These are phyloP conservation scores for Pleurotus sapidus DNA, from an alignment of 768 basidiomycete genomes.

Conservation along the genomic window DNA sequence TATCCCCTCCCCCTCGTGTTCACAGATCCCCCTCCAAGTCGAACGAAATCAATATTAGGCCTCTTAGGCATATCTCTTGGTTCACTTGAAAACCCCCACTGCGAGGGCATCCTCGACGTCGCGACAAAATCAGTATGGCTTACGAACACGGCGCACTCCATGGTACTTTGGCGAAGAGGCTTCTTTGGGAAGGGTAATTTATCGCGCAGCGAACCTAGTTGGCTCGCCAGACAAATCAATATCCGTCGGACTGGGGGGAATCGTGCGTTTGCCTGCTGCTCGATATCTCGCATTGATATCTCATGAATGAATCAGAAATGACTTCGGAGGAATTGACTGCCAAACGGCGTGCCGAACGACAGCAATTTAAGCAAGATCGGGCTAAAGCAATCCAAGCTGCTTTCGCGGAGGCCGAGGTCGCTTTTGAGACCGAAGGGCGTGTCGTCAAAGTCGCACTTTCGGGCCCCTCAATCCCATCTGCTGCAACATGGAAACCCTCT, in stretches of 20 bases:
- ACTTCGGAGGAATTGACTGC: slow-evolving; percentile 93
- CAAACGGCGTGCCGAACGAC: slow-evolving; percentile 81
- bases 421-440: slow-evolving; percentile 69
- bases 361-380: slow-evolving; percentile 91
- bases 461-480: slow-evolving; percentile 68
- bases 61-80: slow-evolving; percentile 57
- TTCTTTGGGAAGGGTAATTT: slow-evolving; percentile 98
- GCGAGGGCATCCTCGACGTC: slow-evolving; percentile 74
- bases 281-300: no score
- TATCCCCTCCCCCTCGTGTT: slow-evolving; percentile 67
- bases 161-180: slow-evolving; percentile 80
- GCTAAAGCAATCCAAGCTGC: slow-evolving; percentile 84
- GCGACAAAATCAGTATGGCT: slow-evolving; percentile 90
- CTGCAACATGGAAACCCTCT: slow-evolving; percentile 73
- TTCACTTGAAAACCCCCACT: slow-evolving; percentile 68
- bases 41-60: slow-evolving; percentile 43
- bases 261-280: slow-evolving; percentile 35
- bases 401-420: slow-evolving; percentile 73
- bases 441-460: slow-evolving; percentile 59
- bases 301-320: slow-evolving; percentile 40
- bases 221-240: slow-evolving; percentile 81
- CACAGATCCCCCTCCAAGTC: slow-evolving; percentile 37
- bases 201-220: slow-evolving; percentile 92
- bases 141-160: slow-evolving; percentile 55
- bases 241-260: slow-evolving; percentile 52